phyloP scores from a whole-genome alignment of 2,329 filamentous ascomycete species.

The Acrocalymma vagum region DNA sequence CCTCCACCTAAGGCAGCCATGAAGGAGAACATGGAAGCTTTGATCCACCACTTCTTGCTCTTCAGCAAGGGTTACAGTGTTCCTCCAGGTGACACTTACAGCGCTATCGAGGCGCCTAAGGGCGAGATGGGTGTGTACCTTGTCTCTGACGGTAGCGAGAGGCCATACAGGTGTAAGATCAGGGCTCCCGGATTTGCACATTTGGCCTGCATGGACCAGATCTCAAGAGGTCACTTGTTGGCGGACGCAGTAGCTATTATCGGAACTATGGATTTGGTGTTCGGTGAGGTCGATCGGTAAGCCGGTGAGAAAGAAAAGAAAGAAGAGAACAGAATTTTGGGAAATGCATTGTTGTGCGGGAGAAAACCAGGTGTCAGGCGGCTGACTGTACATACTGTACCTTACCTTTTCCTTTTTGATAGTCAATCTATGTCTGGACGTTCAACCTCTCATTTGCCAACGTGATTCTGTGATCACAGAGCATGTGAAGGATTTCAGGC shows the following conservation, averaged over 20 bases:
- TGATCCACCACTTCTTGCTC: constrained; percentile 98
- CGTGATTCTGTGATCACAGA: background rate
- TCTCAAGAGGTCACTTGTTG: constrained; percentile 89
- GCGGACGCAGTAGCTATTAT: constrained; percentile 98
- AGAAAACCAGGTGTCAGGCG: constrained; percentile 6
- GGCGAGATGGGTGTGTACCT: constrained; percentile 99
- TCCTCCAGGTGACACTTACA: constrained; percentile 97
- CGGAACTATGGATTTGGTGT: constrained; percentile 58
- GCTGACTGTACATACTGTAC: constrained; percentile 38
- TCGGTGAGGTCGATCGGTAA: constrained; percentile 38
- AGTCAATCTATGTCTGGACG: constrained; percentile 26
- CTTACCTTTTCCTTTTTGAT: constrained; percentile 24
- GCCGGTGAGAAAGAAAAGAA: background rate
- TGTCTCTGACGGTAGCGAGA: constrained; percentile 94
- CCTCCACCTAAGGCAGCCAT: constrained; percentile 96
- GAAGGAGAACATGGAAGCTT: constrained; percentile 99
- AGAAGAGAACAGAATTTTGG: too few species aligned
- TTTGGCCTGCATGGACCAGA: constrained; percentile 91
- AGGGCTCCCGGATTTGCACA: constrained; percentile 97
- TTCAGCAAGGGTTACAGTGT: constrained; percentile 99
- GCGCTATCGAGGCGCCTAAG: constrained; percentile 98
- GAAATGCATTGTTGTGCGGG: constrained; percentile 8
- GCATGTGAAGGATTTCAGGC: background rate
- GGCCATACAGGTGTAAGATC: constrained; percentile 97
- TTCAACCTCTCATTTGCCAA: too few species aligned